Conservation (phyloP, 306 rosid species). For the Amphicarpaea edgeworthii region DNA sequence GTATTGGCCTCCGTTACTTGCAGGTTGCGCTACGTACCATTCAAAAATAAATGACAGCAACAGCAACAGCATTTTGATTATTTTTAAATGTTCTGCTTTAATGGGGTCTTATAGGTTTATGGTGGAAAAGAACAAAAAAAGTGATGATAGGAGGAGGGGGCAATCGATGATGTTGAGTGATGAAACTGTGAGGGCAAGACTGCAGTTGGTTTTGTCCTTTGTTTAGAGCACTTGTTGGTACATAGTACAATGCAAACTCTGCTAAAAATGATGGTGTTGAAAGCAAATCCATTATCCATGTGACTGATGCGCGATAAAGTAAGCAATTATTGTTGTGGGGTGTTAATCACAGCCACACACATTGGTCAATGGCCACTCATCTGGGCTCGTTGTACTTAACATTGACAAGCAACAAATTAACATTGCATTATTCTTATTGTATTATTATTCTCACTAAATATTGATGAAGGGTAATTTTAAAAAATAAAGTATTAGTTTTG, state of each 20-base stretch:
- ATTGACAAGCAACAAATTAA: not conserved
- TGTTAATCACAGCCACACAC: slow-evolving; percentile 21
- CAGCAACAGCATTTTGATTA: too few species aligned
- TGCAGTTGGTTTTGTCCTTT: slow-evolving; percentile 30
- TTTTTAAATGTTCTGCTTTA: slow-evolving; percentile 9
- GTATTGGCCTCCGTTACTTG: slow-evolving; percentile 49
- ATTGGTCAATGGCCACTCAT: not conserved
- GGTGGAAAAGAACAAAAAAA: not conserved
- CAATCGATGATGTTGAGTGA: slow-evolving; percentile 32
- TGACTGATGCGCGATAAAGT: slow-evolving; percentile 40
- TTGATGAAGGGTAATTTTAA: too few species aligned
- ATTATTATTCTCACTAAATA: too few species aligned
- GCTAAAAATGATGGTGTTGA: slow-evolving; percentile 40
- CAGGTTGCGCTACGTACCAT: slow-evolving; percentile 61
- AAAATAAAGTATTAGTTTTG: too few species aligned
- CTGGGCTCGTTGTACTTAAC: not conserved
- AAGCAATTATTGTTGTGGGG: slow-evolving; percentile 37
- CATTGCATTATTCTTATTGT: too few species aligned
- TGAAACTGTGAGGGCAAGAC: slow-evolving; percentile 18
- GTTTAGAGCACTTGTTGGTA: slow-evolving; percentile 26
- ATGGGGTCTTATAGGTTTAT: not conserved
- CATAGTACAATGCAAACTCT: slow-evolving; percentile 42
- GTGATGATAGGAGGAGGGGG: not conserved
- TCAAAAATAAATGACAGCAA: slow-evolving; percentile 34
- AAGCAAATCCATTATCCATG: slow-evolving; percentile 36